Base-by-base conservation (phyloP, 2,329 filamentous ascomycete species). In the Huntiella savannae region DNA sequence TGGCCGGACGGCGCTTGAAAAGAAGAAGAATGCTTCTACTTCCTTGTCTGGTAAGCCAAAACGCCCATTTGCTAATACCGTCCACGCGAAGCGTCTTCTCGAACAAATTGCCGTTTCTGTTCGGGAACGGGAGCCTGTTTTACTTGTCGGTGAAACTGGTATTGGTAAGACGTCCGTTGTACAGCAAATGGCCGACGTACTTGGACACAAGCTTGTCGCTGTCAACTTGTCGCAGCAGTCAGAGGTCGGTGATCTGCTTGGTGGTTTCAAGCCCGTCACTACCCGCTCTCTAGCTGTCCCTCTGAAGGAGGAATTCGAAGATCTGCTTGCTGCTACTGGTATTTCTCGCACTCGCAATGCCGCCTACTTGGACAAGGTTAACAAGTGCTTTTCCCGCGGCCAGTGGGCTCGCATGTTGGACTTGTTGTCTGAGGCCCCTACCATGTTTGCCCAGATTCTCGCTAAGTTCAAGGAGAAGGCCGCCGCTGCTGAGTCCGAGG, bases 141-240 rank as follows among this genome's bases (percentile, higher is more conserved):
- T 99, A 13, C 74, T 99, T 22, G 91, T 99, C n/a, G 91, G 91
- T 57, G 91, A 99, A 64, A 99, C 91, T 5, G 91, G 91, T 66
- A 95, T 94, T 43, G 91, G 91, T 55, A 99, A 99, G 63, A 99
- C 91, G 0, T 94, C 91, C 0, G 82, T 91, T 19, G 79, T 98
- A 11, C 91, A 99, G 59, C 86, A 95, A 57, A 68, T 99, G 47
- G 86, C 91, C 0, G 78, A 82, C 49, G 73, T 80, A 3, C 70
- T 95, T 22, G 84, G 87, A 1, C 82, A 86, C 57, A 92, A 84
- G 55, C 71, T 99, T 10, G 82, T 86, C 0, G 84, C 87, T 2
- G 86, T 98, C 57, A 99, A 99, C 57, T 62, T 99, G 58, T 98
- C 91, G 0, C 92, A 98, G 58, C 92, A 99, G 59, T 96, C 87